A percentile compares a stretch with the other conserved stretches of the same genome.
Evolutionary conservation across 2,329 filamentous ascomycete species (phyloP).

Genomic region (Acephala macrosclerotiorum): DNA sequence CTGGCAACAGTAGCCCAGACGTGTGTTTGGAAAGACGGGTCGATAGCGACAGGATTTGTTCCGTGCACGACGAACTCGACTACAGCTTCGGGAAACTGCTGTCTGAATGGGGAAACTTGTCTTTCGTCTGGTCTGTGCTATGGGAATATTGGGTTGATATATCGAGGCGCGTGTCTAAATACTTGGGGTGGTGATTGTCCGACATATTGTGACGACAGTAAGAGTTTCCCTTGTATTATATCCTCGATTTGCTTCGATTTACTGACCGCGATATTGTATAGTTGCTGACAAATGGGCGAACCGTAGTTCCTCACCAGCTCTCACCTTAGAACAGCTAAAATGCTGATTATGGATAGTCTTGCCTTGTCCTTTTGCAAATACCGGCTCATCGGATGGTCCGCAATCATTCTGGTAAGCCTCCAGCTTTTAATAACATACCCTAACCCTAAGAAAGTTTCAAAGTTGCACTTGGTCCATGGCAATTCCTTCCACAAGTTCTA

Average conservation of each 20-base stretch:
- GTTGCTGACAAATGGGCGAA: constrained; percentile 18
- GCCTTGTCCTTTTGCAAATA: constrained; percentile 15
- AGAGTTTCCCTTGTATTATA: neutral
- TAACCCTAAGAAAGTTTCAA: too few relatives aligned
- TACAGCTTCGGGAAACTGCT: constrained; percentile 23
- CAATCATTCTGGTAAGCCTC: neutral
- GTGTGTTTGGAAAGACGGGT: constrained; percentile 23
- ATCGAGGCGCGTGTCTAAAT: constrained; percentile 24
- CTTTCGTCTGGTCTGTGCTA: constrained; percentile 18
- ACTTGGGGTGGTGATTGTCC: constrained; percentile 21
- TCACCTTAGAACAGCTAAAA: neutral
- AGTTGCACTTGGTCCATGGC: too few relatives aligned
- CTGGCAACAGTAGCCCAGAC: constrained; percentile 15
- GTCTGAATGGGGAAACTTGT: constrained; percentile 19
- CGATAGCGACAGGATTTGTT: constrained; percentile 15
- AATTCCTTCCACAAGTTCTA: too few relatives aligned
- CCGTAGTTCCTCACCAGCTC: neutral
- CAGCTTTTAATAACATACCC: too few relatives aligned
- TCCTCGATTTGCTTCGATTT: neutral
- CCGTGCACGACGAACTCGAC: constrained; percentile 19
- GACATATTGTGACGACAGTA: constrained; percentile 24
- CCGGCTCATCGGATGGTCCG: constrained; percentile 9
- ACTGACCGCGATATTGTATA: neutral
- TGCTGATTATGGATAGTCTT: constrained; percentile 14
- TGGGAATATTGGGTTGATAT: constrained; percentile 11